phyloP scores from a whole-genome alignment of 2,329 filamentous ascomycete genomes.

The Alternaria tenuissima region DNA sequence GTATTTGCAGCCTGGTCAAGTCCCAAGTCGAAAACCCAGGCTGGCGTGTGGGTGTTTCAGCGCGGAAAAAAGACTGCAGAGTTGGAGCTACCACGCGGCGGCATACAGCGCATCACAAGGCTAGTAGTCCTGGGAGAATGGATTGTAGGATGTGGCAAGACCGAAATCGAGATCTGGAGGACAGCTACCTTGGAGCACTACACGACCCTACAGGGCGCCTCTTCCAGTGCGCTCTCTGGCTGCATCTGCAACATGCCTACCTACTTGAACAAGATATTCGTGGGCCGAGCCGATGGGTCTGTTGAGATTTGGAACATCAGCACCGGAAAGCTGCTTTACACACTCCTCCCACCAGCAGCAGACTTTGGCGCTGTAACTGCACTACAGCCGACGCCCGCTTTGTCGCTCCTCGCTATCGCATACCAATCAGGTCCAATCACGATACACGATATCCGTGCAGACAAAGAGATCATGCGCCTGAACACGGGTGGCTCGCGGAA shows the following conservation, averaged over 20 bases:
- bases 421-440: constrained; percentile 81
- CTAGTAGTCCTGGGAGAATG: constrained; percentile 88
- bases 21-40: constrained; percentile 57
- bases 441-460: constrained; percentile 82
- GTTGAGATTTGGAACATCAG: constrained; percentile 98
- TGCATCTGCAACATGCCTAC: constrained; percentile 90
- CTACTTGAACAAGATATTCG: constrained; percentile 94
- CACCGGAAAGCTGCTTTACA: constrained; percentile 89
- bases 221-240: constrained; percentile 75
- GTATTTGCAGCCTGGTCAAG: constrained; percentile 92
- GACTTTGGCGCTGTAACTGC: constrained; percentile 85
- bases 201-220: constrained; percentile 74
- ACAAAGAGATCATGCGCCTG: constrained; percentile 75
- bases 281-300: constrained; percentile 84
- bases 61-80: constrained; percentile 84
- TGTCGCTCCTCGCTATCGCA: constrained; percentile 87
- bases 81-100: constrained; percentile 71
- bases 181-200: constrained; percentile 85
- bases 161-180: constrained; percentile 89
- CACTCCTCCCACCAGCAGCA: constrained; percentile 77
- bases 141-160: constrained; percentile 81
- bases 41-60: constrained; percentile 91
- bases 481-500: constrained; percentile 69
- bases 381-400: constrained; percentile 80
- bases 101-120: constrained; percentile 75